phyloP scores from a whole-genome alignment of 176 grass and related monocot genomes.

The Aegilops umbellulata region DNA sequence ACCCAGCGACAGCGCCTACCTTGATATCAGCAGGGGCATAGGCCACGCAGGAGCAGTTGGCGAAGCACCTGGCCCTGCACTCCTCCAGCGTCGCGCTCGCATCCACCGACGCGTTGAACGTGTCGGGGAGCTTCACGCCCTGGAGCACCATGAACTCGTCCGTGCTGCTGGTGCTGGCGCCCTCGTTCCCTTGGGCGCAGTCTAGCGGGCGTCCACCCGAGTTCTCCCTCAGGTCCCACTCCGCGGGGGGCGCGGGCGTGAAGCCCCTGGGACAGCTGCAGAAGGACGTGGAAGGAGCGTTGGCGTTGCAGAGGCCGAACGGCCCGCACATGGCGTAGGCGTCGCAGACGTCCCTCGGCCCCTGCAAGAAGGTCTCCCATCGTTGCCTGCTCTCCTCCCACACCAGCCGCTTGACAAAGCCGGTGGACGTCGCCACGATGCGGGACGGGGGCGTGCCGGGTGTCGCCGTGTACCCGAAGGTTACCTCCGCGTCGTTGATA shows the following conservation, averaged over 20 bases:
- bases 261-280: slow-evolving; percentile 52
- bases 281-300: slow-evolving; percentile 27
- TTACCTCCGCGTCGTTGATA: neutral
- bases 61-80: slow-evolving; percentile 37
- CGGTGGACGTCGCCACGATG: neutral
- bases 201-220: slow-evolving; percentile 27
- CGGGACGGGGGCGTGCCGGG: slow-evolving; percentile 18
- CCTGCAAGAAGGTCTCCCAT: neutral
- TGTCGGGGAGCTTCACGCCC: slow-evolving; percentile 62
- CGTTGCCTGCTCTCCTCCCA: neutral
- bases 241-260: slow-evolving; percentile 5
- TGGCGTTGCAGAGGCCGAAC: slow-evolving; percentile 23
- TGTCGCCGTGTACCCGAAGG: neutral
- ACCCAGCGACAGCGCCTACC: slow-evolving; percentile 27
- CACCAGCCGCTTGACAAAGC: neutral
- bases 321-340: slow-evolving; percentile 13
- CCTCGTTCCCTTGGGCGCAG: neutral
- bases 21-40: slow-evolving; percentile 36
- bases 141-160: slow-evolving; percentile 30
- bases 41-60: slow-evolving; percentile 61
- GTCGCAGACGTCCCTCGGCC: neutral
- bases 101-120: slow-evolving; percentile 30
- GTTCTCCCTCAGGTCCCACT: slow-evolving; percentile 44
- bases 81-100: slow-evolving; percentile 14
- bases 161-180: slow-evolving; percentile 29